Evolutionary conservation across 257 asterid genomes (phyloP), one percentile per base, ranked within the genome.

Genomic region (Fraxinus quadrangulata): DNA sequence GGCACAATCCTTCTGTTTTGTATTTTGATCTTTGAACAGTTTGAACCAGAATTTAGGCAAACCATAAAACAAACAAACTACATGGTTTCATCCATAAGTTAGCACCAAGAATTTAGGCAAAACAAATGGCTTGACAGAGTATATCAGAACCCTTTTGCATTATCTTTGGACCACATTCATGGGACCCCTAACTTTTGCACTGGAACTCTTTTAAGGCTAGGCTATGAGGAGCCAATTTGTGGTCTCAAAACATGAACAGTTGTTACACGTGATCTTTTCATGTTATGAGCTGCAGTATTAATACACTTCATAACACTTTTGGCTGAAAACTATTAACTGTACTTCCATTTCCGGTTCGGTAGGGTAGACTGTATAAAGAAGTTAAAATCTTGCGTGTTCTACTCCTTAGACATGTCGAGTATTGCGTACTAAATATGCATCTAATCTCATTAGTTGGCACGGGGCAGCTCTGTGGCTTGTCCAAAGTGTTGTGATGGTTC

Each of bases 111-210:
- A 47, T 47, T 47, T 47, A 47, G n/a, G 56, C 56, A 47, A 47
- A 47, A 47, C 56, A 47, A 14, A 47, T 47, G 56, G n/a, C 56
- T 14, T 47, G 56, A 47, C 56, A 14, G 19, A 47, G 56, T 13
- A 47, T 24, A 19, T 40, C 24, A 59, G 28, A n/a, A 63, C 66
- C 66, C n/a, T 23, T 75, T 19, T 66, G 49, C 31, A 3, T 66
- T 30, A 65, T 31, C 4, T 23, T 51, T n/a, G 84, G 78, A 76
- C 84, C 78, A 81, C 84, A 63, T 19, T 34, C 65, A 75, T 65
- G 76, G 73, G 83, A 3, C 77, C 69, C 28, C 12, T 31, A 45
- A 59, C 5, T 34, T 9, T 45, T 75, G 72, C 30, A 75, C 77
- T 40, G 70, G 72, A 75, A 68, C 24, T 6, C 34, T n/a, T 11